Percentiles rank a stretch among this genome's conserved stretches.
Evolutionary conservation across 2,329 filamentous ascomycete species (phyloP).

Genomic region (Microsporum ferrugineum): DNA sequence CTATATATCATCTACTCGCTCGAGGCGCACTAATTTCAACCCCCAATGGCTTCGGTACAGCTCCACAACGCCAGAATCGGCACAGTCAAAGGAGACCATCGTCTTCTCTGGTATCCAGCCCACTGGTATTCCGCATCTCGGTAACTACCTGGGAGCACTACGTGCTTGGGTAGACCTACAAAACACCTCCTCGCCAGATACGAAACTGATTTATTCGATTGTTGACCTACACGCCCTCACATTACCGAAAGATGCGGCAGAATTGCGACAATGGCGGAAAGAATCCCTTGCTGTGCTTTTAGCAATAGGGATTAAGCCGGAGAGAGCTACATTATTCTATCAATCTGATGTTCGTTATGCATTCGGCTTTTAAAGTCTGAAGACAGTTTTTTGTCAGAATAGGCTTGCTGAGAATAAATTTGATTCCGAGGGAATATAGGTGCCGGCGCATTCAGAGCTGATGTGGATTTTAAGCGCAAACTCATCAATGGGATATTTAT

Average conservation of each 20-base stretch:
- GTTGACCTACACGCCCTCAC: slow-evolving; percentile 95
- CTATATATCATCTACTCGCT: background rate
- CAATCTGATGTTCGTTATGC: slow-evolving; percentile 55
- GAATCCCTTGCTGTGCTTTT: slow-evolving; percentile 70
- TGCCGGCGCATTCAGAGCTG: slow-evolving; percentile 70
- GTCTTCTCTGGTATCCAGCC: slow-evolving; percentile 97
- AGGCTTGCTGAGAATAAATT: background rate
- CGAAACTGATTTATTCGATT: slow-evolving; percentile 68
- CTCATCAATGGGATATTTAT: slow-evolving; percentile 84
- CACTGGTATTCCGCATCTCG: slow-evolving; percentile 83
- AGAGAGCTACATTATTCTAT: slow-evolving; percentile 67
- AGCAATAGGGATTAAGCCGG: slow-evolving; percentile 71
- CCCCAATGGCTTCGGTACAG: slow-evolving; percentile 11
- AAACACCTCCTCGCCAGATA: slow-evolving; percentile 38
- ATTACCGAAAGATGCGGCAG: slow-evolving; percentile 51
- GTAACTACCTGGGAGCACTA: slow-evolving; percentile 88
- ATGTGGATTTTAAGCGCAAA: slow-evolving; percentile 96
- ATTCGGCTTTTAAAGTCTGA: background rate
- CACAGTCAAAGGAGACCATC: slow-evolving; percentile 29
- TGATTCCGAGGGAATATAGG: slow-evolving; percentile 33
- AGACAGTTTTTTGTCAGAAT: background rate
- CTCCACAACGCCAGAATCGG: slow-evolving; percentile 8
- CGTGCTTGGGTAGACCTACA: slow-evolving; percentile 78
- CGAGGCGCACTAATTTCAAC: background rate
- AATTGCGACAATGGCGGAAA: slow-evolving; percentile 53